Conservation (phyloP, 495 filamentous ascomycete genomes). For the Penicillium antarcticum region DNA sequence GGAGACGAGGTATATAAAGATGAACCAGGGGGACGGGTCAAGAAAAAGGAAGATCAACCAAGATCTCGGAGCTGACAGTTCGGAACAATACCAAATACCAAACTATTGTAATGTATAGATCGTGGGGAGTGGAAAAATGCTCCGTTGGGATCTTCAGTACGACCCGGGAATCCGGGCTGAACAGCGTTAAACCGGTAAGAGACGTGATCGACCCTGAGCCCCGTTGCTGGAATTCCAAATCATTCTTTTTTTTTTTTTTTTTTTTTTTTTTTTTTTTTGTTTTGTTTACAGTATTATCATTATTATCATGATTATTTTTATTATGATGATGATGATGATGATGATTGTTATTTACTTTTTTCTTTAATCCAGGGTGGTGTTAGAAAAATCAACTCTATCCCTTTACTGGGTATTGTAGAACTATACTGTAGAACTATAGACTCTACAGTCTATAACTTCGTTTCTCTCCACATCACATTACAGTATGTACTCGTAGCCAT, state of each 20-base stretch:
- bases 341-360: neutral
- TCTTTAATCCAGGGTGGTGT: too few relatives aligned
- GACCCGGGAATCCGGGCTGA: conserved; percentile 30
- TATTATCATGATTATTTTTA: too few relatives aligned
- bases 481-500: too few relatives aligned
- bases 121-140: conserved; percentile 14
- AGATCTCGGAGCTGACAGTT: conserved; percentile 50
- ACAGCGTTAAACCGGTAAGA: conserved; percentile 13
- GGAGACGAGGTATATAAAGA: conserved; percentile 12
- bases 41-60: conserved; percentile 40
- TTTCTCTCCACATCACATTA: too few relatives aligned
- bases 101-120: conserved; percentile 11
- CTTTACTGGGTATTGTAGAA: too few relatives aligned
- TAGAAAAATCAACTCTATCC: too few relatives aligned
- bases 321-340: too few relatives aligned
- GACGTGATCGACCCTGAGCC: conserved; percentile 32
- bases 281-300: too few relatives aligned
- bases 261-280: neutral
- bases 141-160: conserved; percentile 26
- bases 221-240: conserved; percentile 34
- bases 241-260: conserved; percentile 9
- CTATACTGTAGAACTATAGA: too few relatives aligned
- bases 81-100: conserved; percentile 25
- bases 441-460: too few relatives aligned
- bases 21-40: conserved; percentile 41